These are phyloP conservation scores for Capsicum pubescens DNA, from an alignment of 257 asterid species.

Conservation along the genomic window DNA sequence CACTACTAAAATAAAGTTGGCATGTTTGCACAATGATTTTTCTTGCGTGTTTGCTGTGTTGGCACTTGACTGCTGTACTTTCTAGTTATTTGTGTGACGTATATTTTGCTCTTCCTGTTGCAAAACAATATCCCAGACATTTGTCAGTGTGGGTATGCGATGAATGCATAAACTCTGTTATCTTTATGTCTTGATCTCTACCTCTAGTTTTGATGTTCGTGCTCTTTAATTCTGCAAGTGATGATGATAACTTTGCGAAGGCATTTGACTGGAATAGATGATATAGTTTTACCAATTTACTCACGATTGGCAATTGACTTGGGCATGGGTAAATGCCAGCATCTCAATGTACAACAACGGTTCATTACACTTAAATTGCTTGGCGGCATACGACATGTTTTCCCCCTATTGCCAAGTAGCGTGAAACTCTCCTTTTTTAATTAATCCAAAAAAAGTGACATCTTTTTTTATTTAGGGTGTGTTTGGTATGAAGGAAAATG, in stretches of 20 bases:
- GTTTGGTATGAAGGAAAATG: no score
- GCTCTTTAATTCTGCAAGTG: not conserved
- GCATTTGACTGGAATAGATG: not conserved
- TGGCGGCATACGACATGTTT: no score
- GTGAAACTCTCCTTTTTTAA: no score
- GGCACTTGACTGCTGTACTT: not conserved
- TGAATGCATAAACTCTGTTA: not conserved
- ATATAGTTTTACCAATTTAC: not conserved
- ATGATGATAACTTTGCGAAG: not conserved
- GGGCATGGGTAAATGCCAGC: not conserved
- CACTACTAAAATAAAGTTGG: slow-evolving; percentile 34
- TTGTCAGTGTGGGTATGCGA: not conserved
- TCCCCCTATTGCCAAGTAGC: no score
- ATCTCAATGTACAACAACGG: not conserved
- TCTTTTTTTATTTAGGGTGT: no score
- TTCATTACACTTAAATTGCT: no score
- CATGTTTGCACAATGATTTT: not conserved
- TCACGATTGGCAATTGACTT: no score
- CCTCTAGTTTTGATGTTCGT: not conserved
- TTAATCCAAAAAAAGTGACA: no score
- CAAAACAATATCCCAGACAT: not conserved
- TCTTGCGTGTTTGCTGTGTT: not conserved
- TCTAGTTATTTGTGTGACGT: slow-evolving; percentile 7
- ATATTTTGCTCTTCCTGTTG: not conserved
- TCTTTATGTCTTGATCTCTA: not conserved